phyloP scores from a whole-genome alignment of 176 grass and related monocot species.

The Ampelocalamus luodianensis region DNA sequence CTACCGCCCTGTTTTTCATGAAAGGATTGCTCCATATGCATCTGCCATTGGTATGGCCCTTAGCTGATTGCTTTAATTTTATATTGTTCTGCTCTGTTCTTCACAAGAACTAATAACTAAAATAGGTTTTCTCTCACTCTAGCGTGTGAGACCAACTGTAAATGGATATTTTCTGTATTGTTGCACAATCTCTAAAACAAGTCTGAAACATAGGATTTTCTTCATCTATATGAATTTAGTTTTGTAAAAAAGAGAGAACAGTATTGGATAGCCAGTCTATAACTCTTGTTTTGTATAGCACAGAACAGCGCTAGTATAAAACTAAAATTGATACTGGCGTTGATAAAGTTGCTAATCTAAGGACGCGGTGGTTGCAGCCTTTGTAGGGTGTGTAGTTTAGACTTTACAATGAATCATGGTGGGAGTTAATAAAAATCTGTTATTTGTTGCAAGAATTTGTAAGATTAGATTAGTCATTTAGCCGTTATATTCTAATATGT shows the following conservation, averaged over 20 bases:
- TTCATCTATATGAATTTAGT: background rate
- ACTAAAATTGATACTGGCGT: background rate
- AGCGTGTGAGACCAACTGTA: background rate
- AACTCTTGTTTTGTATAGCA: background rate
- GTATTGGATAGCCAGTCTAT: background rate
- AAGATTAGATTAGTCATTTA: background rate
- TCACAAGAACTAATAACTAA: conserved; percentile 19
- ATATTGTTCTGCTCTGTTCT: background rate
- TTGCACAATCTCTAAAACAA: conserved; percentile 24
- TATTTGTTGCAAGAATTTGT: conserved; percentile 1
- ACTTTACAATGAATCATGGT: background rate
- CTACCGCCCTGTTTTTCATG: conserved; percentile 79
- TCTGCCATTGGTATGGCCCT: conserved; percentile 69
- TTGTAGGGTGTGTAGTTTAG: background rate
- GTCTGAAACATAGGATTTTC: background rate
- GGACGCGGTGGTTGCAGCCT: background rate
- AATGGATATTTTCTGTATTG: conserved; percentile 3
- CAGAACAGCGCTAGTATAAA: conserved; percentile 24
- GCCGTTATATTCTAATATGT: conserved; percentile 25
- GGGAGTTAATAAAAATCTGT: background rate
- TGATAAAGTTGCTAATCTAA: background rate
- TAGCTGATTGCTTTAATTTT: conserved; percentile 21
- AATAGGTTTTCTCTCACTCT: background rate
- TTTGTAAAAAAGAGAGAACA: background rate
- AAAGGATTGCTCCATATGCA: conserved; percentile 89